Conservation (phyloP, 1,139 yeast species). For the Suhomyces taliae region DNA sequence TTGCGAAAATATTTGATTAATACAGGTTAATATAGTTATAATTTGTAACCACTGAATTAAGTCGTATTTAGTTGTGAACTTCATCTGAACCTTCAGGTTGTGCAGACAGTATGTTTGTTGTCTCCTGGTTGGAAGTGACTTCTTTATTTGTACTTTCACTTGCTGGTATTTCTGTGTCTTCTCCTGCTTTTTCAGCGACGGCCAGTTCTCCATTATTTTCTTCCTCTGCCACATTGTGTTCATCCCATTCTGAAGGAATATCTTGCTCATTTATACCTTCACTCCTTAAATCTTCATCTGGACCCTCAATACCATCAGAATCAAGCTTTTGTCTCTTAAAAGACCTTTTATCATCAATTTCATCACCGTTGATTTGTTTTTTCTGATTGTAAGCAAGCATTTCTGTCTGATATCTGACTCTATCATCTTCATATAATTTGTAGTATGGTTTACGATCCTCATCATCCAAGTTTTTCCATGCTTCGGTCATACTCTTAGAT, state of each 20-base stretch:
- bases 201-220: neutral
- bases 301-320: constrained; percentile 7
- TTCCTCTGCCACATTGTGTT: neutral
- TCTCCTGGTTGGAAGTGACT: too few relatives aligned
- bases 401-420: constrained; percentile 70
- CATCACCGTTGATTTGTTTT: constrained; percentile 20
- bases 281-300: constrained; percentile 9
- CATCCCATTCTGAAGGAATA: constrained; percentile 5
- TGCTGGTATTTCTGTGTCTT: too few relatives aligned
- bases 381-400: constrained; percentile 61
- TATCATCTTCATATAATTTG: constrained; percentile 77
- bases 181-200: neutral
- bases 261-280: constrained; percentile 5
- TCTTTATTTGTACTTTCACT: too few relatives aligned
- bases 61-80: too few relatives aligned
- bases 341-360: constrained; percentile 10
- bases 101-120: too few relatives aligned
- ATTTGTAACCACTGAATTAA: too few relatives aligned
- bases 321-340: constrained; percentile 15
- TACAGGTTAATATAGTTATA: too few relatives aligned
- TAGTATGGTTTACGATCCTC: constrained; percentile 74
- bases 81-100: too few relatives aligned
- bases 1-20: too few relatives aligned
- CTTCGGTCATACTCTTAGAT: constrained; percentile 77
- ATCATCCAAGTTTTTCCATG: constrained; percentile 77